A percentile compares a stretch with the other conserved stretches of the same genome.
Evolutionary conservation across 306 rosid genomes (phyloP).

Genomic region (Spatholobus suberectus): DNA sequence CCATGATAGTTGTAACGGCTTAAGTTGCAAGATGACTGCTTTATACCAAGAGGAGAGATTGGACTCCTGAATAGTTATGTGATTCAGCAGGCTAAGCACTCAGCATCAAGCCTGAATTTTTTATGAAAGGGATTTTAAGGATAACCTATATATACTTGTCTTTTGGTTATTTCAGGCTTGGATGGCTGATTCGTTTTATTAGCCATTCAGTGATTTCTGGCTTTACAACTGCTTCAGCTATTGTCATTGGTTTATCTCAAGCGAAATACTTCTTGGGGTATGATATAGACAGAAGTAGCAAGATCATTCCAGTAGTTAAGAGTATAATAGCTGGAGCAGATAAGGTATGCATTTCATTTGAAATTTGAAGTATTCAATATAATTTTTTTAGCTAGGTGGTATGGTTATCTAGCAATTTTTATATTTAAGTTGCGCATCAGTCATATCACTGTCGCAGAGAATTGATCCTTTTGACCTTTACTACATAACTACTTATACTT

Average conservation of each 20-base stretch:
- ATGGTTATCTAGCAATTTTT: conserved; percentile 26
- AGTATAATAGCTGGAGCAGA: conserved; percentile 89
- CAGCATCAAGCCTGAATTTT: conserved; percentile 31
- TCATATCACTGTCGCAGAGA: conserved; percentile 12
- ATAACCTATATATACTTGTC: conserved; percentile 18
- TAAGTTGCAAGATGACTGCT: conserved; percentile 6
- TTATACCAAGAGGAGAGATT: conserved; percentile 11
- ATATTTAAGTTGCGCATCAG: not conserved
- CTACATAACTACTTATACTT: not conserved
- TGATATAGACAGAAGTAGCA: conserved; percentile 74
- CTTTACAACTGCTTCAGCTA: conserved; percentile 93
- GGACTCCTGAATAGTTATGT: conserved; percentile 21
- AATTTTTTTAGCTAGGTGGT: conserved; percentile 21
- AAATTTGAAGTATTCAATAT: conserved; percentile 27
- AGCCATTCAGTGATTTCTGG: conserved; percentile 99
- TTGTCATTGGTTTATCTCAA: conserved; percentile 96
- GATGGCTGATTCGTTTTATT: conserved; percentile 97
- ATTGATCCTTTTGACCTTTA: conserved; percentile 9
- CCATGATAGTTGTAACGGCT: conserved; percentile 25
- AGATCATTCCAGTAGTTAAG: conserved; percentile 83
- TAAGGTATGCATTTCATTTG: conserved; percentile 68
- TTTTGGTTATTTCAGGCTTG: conserved; percentile 77
- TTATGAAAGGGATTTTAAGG: conserved; percentile 17
- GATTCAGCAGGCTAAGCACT: conserved; percentile 19
- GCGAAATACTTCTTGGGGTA: conserved; percentile 93